Base-by-base conservation (phyloP, 2,329 filamentous ascomycete species). In the Endoconidiophora polonica region DNA sequence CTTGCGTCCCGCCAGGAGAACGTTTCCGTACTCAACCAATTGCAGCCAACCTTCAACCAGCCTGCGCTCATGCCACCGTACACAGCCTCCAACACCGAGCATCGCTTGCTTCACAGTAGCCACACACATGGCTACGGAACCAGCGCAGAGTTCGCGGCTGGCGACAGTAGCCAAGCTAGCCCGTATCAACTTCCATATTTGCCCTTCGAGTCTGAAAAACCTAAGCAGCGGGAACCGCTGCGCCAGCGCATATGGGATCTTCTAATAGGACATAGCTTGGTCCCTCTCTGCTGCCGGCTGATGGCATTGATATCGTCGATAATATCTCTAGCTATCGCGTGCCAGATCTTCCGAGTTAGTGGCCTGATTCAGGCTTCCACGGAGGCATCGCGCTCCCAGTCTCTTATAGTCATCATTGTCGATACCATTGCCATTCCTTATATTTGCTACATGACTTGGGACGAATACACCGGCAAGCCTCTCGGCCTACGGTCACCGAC, bases 401-500 rank as follows among this genome's bases (percentile, higher is more conserved):
- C 86, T 5, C 76, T 87, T 53, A 87, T 96, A 67, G 90, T 90
- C 26, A 81, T 96, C 49, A 77, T 86, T 36, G 84, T 98, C 38
- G 90, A 96, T 64, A 79, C 82, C 5, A 74, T 96, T 12, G 90
- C 91, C 2, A 74, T 96, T 52, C 78, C 90, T 2, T 98, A 96
- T 65, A 82, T 93, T 50, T 68, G 84, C 45, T 96, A 94, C 66
- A 91, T 96, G 67, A 93, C 88, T 22, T 94, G 81, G 67, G 91
- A 98, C 61, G 91, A 98, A 66, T 96, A 95, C 66, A 91, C 86
- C 4, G 86, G 86, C 26, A 93, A 93, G 62, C 91, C 93, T 20
- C 70, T 98, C 18, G 91, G 91, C 1, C 69, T 98, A 54, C 83
- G 93, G 41, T 81, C 80, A 5, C 79, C 86, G 7, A 80, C 80